These are phyloP conservation scores for Leccinellum luteum DNA, from an alignment of 768 basidiomycete species.

Conservation along the genomic window DNA sequence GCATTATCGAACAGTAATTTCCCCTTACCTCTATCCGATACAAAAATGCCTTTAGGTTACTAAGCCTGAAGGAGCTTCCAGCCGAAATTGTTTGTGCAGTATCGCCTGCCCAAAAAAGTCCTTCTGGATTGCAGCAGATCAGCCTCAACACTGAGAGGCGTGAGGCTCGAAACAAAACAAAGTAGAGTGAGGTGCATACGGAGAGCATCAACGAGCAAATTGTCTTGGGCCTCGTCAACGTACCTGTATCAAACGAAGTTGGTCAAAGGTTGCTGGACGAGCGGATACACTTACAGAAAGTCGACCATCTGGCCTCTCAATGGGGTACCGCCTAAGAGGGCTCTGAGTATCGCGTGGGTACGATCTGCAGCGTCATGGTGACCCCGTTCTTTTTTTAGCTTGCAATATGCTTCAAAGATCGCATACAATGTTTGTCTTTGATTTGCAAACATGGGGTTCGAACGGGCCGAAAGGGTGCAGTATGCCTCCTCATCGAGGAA, in stretches of 20 bases:
- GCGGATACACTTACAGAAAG: conserved; percentile 44
- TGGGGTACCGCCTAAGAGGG: conserved; percentile 25
- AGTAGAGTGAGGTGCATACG: conserved; percentile 34
- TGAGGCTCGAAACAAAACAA: conserved; percentile 6
- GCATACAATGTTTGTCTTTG: conserved; percentile 48
- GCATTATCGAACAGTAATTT: no score
- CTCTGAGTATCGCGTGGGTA: conserved; percentile 51
- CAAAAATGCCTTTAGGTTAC: conserved; percentile 67
- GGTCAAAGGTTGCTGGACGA: neutral
- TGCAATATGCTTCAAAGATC: conserved; percentile 52
- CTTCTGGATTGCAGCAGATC: conserved; percentile 60
- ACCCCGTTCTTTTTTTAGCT: conserved; percentile 38
- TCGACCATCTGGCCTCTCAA: conserved; percentile 47
- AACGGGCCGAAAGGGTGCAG: conserved; percentile 45
- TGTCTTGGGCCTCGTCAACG: conserved; percentile 74
- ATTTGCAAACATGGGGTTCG: conserved; percentile 52
- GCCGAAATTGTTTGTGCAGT: conserved; percentile 77
- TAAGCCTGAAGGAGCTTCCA: conserved; percentile 70
- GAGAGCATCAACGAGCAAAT: conserved; percentile 61
- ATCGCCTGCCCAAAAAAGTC: conserved; percentile 78
- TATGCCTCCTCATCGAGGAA: conserved; percentile 48
- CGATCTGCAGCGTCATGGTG: conserved; percentile 62
- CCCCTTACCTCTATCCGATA: conserved; percentile 55
- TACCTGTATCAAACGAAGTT: conserved; percentile 37
- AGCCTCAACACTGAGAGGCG: conserved; percentile 50